These are phyloP conservation scores for Soucietia sequanensis DNA, from an alignment of 805 yeast species.

Conservation along the genomic window DNA sequence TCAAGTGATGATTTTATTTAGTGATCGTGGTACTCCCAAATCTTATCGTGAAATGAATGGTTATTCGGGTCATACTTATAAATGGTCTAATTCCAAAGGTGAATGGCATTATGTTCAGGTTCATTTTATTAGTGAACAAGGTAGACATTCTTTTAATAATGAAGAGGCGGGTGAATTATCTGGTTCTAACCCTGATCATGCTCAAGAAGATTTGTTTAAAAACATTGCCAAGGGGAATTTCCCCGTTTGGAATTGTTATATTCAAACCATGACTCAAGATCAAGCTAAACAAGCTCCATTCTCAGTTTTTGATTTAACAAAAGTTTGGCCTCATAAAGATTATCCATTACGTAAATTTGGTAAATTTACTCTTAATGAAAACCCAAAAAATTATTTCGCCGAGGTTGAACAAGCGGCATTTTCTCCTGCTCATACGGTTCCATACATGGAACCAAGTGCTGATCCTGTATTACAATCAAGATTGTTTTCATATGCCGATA, in stretches of 20 bases:
- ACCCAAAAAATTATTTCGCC: slow-evolving; percentile 84
- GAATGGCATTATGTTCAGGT: slow-evolving; percentile 80
- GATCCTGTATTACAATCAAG: slow-evolving; percentile 79
- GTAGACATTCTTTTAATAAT: slow-evolving; percentile 47
- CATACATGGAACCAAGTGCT: slow-evolving; percentile 72
- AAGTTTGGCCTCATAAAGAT: slow-evolving; percentile 86
- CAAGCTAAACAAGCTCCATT: slow-evolving; percentile 74
- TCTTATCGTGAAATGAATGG: slow-evolving; percentile 78
- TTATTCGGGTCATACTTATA: slow-evolving; percentile 81
- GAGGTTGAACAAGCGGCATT: slow-evolving; percentile 64
- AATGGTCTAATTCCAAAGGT: slow-evolving; percentile 73
- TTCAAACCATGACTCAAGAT: slow-evolving; percentile 83
- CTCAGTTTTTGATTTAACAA: slow-evolving; percentile 86
- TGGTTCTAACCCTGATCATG: slow-evolving; percentile 80
- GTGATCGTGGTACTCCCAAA: slow-evolving; percentile 82
- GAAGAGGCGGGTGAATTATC: slow-evolving; percentile 69
- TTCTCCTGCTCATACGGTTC: slow-evolving; percentile 70
- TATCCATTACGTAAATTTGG: slow-evolving; percentile 89
- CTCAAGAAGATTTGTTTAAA: slow-evolving; percentile 76
- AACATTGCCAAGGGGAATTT: slow-evolving; percentile 72
- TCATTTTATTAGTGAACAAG: slow-evolving; percentile 68
- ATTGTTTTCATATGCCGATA: slow-evolving; percentile 72
- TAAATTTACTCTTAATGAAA: slow-evolving; percentile 72
- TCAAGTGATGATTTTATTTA: slow-evolving; percentile 70
- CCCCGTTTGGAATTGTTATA: slow-evolving; percentile 84